phyloP scores from a whole-genome alignment of 1,284 basidiomycete species.

The Puccinia polysora region DNA sequence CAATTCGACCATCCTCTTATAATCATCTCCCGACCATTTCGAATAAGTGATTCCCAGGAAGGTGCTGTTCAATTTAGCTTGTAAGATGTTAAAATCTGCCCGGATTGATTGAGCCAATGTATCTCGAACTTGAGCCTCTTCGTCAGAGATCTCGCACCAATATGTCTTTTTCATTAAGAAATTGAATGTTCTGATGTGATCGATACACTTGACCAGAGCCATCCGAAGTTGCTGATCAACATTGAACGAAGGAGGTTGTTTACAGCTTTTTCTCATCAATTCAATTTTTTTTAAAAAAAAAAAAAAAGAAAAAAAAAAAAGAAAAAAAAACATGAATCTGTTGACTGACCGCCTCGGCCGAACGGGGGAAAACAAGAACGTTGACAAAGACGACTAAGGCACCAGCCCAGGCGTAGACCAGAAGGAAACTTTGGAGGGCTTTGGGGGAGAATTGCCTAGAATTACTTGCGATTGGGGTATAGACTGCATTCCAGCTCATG shows the following conservation, averaged over 20 bases:
- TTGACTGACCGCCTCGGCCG: conserved; percentile 49
- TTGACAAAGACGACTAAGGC: conserved; percentile 53
- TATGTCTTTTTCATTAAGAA: conserved; percentile 53
- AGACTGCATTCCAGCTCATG: conserved; percentile 53
- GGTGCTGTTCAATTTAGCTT: conserved; percentile 51
- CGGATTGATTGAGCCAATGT: conserved; percentile 51
- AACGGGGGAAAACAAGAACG: conserved; percentile 51
- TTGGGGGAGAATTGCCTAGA: conserved; percentile 47
- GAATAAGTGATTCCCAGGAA: conserved; percentile 53
- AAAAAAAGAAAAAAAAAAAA: conserved; percentile 1
- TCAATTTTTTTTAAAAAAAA: neutral
- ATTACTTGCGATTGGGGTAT: conserved; percentile 44
- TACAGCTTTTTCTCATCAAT: too few species aligned
- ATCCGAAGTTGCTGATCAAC: conserved; percentile 50
- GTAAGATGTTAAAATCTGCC: conserved; percentile 52
- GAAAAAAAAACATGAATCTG: too few species aligned
- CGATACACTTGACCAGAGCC: conserved; percentile 52
- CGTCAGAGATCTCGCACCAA: conserved; percentile 51
- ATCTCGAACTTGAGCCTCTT: conserved; percentile 52
- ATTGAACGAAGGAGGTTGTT: conserved; percentile 1
- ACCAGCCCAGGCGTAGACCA: conserved; percentile 50
- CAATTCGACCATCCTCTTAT: conserved; percentile 49
- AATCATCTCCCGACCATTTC: conserved; percentile 52
- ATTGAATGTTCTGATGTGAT: conserved; percentile 51
- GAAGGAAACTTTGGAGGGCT: conserved; percentile 52